Base-by-base conservation (phyloP, 1,284 basidiomycete species). In the Volvariella volvacea region DNA sequence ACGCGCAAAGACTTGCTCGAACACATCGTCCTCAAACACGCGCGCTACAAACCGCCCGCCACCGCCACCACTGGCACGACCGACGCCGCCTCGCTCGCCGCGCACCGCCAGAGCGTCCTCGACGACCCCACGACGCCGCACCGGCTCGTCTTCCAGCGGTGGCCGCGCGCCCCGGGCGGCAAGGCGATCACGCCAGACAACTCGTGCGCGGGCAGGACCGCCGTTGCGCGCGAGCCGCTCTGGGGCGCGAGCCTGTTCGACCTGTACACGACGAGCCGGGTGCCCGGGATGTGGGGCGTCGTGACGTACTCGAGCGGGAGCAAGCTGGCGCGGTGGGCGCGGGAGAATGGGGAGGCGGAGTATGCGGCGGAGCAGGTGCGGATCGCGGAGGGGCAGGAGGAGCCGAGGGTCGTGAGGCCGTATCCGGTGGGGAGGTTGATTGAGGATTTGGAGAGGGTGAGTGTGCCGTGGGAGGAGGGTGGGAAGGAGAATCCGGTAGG, bases 241-340 rank as follows among this genome's bases (percentile, higher is more conserved):
- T 76, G 71, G 74, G 71, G 68, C 15, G 66, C 61, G 0, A 70
- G 68, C 1, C 50, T 73, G 1, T 66, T 62, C 41, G 72, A 76
- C 45, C 65, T 76, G 39, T 76, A 59, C 45, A 8, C n/a, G 0
- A 57, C 65, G 7, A 9, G 39, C 1, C 60, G 61, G 8, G 8
- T 63, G 0, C 61, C 65, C 0, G 6, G 46, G 3, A 3, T 53
- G 0, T n/a, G 4, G 0, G 2, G 12, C 4, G 31, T 52, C 2
- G 9, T 49, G 1, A 55, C 63, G 2, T 52, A 54, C 16, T 57
- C 63, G 39, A 64, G 63, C 3, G 62, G 68, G 12, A 74, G 70
- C 50, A 62, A 58, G 43, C 42, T 73, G 9, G 47, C 55, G 3
- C 53, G 50, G n/a, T 64, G 55, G 52, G 61, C 66, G 60, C 57